Percentiles rank a stretch among this genome's conserved stretches.
Evolutionary conservation across 352 stramenopile genomes (phyloP).

Genomic region (Salisapilia sapeloensis): DNA sequence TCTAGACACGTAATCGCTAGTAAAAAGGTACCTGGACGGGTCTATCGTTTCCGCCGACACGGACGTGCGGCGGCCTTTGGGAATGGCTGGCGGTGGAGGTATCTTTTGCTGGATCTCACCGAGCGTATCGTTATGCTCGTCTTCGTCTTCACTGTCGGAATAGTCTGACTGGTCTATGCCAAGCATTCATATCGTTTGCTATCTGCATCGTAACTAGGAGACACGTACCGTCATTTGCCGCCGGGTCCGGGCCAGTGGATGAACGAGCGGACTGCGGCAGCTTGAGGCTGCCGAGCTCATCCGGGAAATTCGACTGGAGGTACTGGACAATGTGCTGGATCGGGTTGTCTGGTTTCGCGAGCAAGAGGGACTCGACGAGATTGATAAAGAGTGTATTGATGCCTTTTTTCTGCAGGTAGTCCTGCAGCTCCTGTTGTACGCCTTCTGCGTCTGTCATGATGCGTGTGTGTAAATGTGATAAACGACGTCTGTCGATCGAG

Average conservation of each 20-base stretch:
- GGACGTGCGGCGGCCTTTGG: constrained; percentile 74
- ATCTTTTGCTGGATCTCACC: constrained; percentile 63
- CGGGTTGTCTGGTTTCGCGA: constrained; percentile 81
- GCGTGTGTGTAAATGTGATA: not conserved
- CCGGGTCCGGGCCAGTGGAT: constrained; percentile 31
- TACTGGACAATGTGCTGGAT: constrained; percentile 84
- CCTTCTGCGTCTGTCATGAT: constrained; percentile 71
- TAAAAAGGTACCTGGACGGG: constrained; percentile 27
- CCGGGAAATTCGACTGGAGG: constrained; percentile 74
- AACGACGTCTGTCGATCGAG: too few species aligned
- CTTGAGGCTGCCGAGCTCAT: constrained; percentile 36
- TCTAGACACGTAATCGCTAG: constrained; percentile 2
- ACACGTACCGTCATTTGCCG: constrained; percentile 9
- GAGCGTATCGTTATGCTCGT: constrained; percentile 58
- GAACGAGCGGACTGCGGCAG: constrained; percentile 11
- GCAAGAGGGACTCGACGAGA: constrained; percentile 79
- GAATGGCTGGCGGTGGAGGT: constrained; percentile 35
- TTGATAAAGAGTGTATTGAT: constrained; percentile 89
- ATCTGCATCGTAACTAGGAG: not conserved
- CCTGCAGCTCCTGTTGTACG: constrained; percentile 83
- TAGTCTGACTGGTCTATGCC: constrained; percentile 64
- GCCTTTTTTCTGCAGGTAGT: constrained; percentile 83
- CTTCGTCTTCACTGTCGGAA: constrained; percentile 76
- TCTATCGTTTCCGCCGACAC: constrained; percentile 81
- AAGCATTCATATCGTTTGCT: constrained; percentile 1